Percentiles rank a stretch among this genome's conserved stretches.
Evolutionary conservation across 371 early-diverging fungal species (phyloP).

Genomic region (Syncephalastrum sp.): DNA sequence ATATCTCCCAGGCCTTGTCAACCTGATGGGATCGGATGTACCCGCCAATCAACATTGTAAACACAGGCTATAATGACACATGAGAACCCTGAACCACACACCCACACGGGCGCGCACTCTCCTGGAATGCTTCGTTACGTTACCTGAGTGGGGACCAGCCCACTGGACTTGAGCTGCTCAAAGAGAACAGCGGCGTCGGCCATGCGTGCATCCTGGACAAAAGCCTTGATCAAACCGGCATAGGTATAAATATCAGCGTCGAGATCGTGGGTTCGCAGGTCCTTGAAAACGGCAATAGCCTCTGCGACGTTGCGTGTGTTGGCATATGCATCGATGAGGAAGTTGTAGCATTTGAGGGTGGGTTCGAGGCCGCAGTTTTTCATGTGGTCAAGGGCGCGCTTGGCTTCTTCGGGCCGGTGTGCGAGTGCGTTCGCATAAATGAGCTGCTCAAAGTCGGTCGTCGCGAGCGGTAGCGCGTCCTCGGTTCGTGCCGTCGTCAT

Average conservation of each 20-base stretch:
- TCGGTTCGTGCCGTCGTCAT: not conserved
- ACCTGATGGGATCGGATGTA: conserved; percentile 71
- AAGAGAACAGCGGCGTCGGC: conserved; percentile 76
- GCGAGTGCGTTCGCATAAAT: conserved; percentile 75
- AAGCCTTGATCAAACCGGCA: conserved; percentile 72
- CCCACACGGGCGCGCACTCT: too few relatives aligned
- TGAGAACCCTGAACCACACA: not conserved
- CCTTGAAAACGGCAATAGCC: conserved; percentile 56
- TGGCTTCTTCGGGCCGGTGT: conserved; percentile 66
- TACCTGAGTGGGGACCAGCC: conserved; percentile 47
- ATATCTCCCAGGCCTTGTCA: conserved; percentile 86
- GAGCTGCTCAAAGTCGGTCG: conserved; percentile 57
- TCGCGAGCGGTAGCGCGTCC: conserved; percentile 1
- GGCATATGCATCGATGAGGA: conserved; percentile 82
- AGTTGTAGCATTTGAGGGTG: conserved; percentile 64
- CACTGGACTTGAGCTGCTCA: conserved; percentile 64
- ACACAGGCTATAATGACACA: conserved; percentile 50
- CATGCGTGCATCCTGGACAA: conserved; percentile 52
- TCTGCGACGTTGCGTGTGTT: conserved; percentile 62
- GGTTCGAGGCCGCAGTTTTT: conserved; percentile 61
- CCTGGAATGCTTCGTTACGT: not conserved
- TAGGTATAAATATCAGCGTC: conserved; percentile 67
- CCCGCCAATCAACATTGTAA: conserved; percentile 79
- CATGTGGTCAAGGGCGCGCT: conserved; percentile 71
- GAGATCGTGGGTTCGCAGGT: conserved; percentile 41